These are phyloP conservation scores for Candida suzukii DNA, from an alignment of 805 yeast species.

Conservation along the genomic window DNA sequence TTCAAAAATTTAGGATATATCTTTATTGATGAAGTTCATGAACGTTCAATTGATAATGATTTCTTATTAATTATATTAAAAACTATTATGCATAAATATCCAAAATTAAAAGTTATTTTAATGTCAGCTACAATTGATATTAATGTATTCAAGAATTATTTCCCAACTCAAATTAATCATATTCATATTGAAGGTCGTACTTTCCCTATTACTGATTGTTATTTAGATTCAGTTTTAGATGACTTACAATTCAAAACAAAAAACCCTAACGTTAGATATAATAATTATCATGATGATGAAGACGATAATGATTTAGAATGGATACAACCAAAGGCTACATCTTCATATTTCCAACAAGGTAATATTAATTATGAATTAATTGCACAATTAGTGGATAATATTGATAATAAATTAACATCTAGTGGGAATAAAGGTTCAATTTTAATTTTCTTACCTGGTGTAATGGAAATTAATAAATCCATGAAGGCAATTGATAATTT, in stretches of 20 bases:
- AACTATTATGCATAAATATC: constrained; percentile 41
- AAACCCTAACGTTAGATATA: constrained; percentile 2
- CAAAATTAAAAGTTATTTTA: constrained; percentile 59
- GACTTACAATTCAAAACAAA: constrained; percentile 50
- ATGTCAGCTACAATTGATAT: constrained; percentile 95
- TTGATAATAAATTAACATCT: constrained; percentile 40
- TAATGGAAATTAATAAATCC: constrained; percentile 73
- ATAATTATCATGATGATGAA: not conserved
- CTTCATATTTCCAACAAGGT: constrained; percentile 58
- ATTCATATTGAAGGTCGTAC: constrained; percentile 90
- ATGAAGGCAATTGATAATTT: constrained; percentile 29
- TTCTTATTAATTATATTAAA: constrained; percentile 73
- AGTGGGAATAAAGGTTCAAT: constrained; percentile 61
- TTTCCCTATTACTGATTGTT: constrained; percentile 78
- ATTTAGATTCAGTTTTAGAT: constrained; percentile 58
- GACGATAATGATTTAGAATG: constrained; percentile 21
- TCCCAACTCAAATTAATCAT: constrained; percentile 42
- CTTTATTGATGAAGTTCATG: constrained; percentile 95
- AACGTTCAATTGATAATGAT: constrained; percentile 87
- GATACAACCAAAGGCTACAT: constrained; percentile 54
- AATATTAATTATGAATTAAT: constrained; percentile 72
- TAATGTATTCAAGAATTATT: constrained; percentile 58
- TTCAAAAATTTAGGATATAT: constrained; percentile 59
- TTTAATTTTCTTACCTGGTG: constrained; percentile 83
- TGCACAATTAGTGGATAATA: constrained; percentile 41